Evolutionary conservation across 2,329 filamentous ascomycete species (phyloP).

Genomic region (Metarhizium robertsii): DNA sequence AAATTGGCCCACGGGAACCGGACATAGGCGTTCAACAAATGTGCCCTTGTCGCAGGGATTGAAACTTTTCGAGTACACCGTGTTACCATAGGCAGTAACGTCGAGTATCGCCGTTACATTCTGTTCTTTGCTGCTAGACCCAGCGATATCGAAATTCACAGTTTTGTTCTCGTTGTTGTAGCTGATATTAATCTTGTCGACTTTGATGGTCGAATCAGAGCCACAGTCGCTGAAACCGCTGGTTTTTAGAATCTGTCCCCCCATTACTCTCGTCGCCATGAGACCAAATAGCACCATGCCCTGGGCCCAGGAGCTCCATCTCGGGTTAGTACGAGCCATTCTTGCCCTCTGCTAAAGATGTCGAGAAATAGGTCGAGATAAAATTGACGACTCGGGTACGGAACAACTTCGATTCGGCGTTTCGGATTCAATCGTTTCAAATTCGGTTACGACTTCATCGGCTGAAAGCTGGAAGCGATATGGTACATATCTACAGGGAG

Average conservation of each 20-base stretch:
- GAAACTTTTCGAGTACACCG: slow-evolving; percentile 71
- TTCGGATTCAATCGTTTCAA: not conserved
- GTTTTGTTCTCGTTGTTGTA: slow-evolving; percentile 69
- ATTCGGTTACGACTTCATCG: not conserved
- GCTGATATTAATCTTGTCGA: slow-evolving; percentile 65
- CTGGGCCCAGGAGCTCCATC: slow-evolving; percentile 17
- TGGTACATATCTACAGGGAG: not conserved
- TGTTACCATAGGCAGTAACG: slow-evolving; percentile 75
- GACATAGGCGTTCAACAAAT: slow-evolving; percentile 68
- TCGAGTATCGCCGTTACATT: slow-evolving; percentile 71
- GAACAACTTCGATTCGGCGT: not conserved
- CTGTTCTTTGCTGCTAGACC: slow-evolving; percentile 61
- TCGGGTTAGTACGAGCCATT: slow-evolving; percentile 23
- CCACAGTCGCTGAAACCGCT: slow-evolving; percentile 69
- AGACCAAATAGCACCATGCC: slow-evolving; percentile 24
- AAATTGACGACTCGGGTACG: not conserved
- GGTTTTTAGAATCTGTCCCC: slow-evolving; percentile 66
- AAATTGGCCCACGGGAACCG: slow-evolving; percentile 70
- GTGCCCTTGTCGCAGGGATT: slow-evolving; percentile 67
- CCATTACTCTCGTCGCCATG: slow-evolving; percentile 42
- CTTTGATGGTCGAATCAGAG: slow-evolving; percentile 45
- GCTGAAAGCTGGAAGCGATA: not conserved
- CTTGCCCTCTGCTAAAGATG: slow-evolving; percentile 12
- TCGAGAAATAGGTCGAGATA: slow-evolving; percentile 5
- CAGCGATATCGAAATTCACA: slow-evolving; percentile 74